Evolutionary conservation across 1,139 yeast genomes (phyloP), one percentile per base, ranked within the genome.

Genomic region (Geotrichum restrictum): DNA sequence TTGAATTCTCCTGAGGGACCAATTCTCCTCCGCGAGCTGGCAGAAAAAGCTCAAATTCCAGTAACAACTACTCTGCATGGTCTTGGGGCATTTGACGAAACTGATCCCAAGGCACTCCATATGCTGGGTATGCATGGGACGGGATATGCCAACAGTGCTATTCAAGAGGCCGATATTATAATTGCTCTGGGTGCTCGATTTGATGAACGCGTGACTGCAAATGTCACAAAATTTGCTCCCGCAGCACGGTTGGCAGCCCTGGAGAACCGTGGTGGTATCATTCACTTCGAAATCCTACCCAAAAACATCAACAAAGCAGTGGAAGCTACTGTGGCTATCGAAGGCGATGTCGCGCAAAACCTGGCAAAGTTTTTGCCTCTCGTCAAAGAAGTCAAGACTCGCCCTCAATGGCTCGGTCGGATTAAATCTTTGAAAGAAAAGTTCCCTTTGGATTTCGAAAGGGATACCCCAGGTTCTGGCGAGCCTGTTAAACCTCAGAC

Each of bases 91-190:
- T 93, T 85, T 66, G 96, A 93, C 71, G 98, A 93, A 74, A 81
- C 79, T 58, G 96, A 91, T 72, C 83, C 85, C 60, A 89, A 89
- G 72, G 83, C 97, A 29, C 74, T 93, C 60, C 96, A 91, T 71
- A 88, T 93, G 94, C 79, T 93, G 62, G 98, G 98, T 65, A 93
- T 93, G 98, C 98, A 93, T 72, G 98, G 98, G 60, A 79, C 83
- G 58, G 96, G 93, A 47, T 89, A 91, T 63, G 98, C 98, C 62
- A 93, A 93, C 75, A 71, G 87, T 64, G 95, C 98, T 45, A 85
- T 93, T 64, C 98, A 93, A 74, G 77, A 81, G 56, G 96, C 98
- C 41, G 98, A 93, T 72, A 75, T 93, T 64, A 88, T 93, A 66
- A 75, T 93, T 61, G 98, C 98, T 19, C 77, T 93, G 48, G 98